Evolutionary conservation across 805 yeast species (phyloP), one percentile per base, ranked within the genome.

Genomic region (Lachancea mirantina): DNA sequence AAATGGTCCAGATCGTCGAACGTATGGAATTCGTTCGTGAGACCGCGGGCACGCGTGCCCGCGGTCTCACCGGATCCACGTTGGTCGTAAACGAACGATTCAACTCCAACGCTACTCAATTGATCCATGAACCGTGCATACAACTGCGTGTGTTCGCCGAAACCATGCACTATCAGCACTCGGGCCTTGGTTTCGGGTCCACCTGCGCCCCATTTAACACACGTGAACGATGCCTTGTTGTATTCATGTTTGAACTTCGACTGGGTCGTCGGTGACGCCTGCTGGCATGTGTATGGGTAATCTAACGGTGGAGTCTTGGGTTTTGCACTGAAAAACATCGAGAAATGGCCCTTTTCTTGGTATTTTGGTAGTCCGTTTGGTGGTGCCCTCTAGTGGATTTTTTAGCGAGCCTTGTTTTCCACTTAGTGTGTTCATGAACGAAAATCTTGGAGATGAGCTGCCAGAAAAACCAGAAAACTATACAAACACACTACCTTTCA

Each of bases 21-120:
- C 2, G 73, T 70, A 39, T 69, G 70, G 28, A 41, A 45, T 38
- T 80, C 87, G 46, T 72, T 63, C 1, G 84, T 73, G 16, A 55
- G 51, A 7, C 88, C 89, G 28, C 65, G 61, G 5, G 57, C 49
- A 19, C 67, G 64, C 16, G 74, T 75, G 1, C 70, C 67, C 1
- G 76, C 67, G 0, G 88, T 79, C 32, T 61, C 67, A 2, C 88
- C 88, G 6, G 84, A 73, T 1, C 92, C 94, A 49, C 88, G 64
- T 55, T 81, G 89, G 52, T 77, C 85, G 53, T 72, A 83, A 48
- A 72, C 71, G 50, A 76, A 79, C 0, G 71, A 63, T 45, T 81
- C 87, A 50, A 69, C 78, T 0, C 89, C 88, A 8, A 43, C 38
- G 14, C 49, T 47, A 2, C 70, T 59, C 35, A 80, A 50, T 4